phyloP scores from a whole-genome alignment of 495 filamentous ascomycete species.

The Viridothelium virens region DNA sequence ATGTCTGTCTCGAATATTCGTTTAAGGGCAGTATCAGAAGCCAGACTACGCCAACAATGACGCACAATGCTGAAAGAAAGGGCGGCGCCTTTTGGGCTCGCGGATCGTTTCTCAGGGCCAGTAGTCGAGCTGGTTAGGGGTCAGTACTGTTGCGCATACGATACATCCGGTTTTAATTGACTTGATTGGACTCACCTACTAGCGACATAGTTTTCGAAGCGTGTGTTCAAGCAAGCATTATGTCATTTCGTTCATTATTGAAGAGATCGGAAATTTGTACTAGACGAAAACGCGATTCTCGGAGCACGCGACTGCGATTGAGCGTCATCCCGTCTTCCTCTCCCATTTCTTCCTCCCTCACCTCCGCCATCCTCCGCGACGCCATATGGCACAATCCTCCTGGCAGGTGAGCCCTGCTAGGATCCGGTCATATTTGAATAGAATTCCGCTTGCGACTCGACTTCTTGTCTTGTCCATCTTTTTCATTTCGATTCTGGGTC shows the following conservation, averaged over 20 bases:
- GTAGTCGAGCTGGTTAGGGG: conserved; percentile 26
- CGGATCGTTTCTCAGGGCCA: conserved; percentile 55
- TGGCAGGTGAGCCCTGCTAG: conserved; percentile 33
- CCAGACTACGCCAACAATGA: conserved; percentile 84
- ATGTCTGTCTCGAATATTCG: conserved; percentile 83
- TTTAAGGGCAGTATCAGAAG: conserved; percentile 87
- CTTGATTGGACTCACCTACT: background rate
- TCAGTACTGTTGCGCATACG: conserved; percentile 14
- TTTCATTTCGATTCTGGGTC: conserved; percentile 53
- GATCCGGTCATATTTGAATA: conserved; percentile 60
- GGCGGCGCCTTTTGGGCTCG: conserved; percentile 66
- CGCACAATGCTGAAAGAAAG: conserved; percentile 78
- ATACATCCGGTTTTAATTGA: background rate
- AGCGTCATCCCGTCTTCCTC: conserved; percentile 43
- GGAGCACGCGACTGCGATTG: conserved; percentile 23
- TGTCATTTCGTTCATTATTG: background rate
- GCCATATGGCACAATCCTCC: conserved; percentile 26
- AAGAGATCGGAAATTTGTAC: background rate
- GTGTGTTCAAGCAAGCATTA: background rate
- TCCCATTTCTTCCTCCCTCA: conserved; percentile 31
- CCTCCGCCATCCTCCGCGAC: conserved; percentile 18
- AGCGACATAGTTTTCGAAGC: background rate
- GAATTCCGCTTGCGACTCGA: conserved; percentile 82
- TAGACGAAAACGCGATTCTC: background rate
- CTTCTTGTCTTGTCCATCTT: conserved; percentile 56